Evolutionary conservation across 371 early-diverging fungal species (phyloP), one percentile per base, ranked within the genome.

Genomic region (Mucor circinelloides): DNA sequence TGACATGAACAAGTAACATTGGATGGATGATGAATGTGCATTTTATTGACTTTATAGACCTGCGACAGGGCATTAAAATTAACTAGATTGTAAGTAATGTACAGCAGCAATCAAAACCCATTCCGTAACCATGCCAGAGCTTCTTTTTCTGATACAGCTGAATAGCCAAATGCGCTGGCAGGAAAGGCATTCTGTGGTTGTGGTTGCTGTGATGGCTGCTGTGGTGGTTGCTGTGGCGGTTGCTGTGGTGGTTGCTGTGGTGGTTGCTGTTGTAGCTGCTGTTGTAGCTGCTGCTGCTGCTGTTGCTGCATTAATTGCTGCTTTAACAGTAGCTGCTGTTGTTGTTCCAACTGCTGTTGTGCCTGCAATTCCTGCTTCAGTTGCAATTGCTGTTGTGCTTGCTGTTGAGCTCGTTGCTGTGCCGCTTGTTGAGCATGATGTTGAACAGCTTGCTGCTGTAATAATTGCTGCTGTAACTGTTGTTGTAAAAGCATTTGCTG

Each of bases 51-150:
- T 7, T 10, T 36, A 40, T 17, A 17, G 34, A 32, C 9, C 3
- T 6, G 30, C 30, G 2, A 30, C 6, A 17, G 40, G 38, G 15
- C 17, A 40, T 40, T 40, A 40, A 0, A 36, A 36, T 1, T 13
- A 36, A 36, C 13, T 0, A n/a, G n/a, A n/a, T n/a, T n/a, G n/a
- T n/a, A n/a, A n/a, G n/a, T n/a, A n/a, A n/a, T n/a, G n/a, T n/a
- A n/a, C n/a, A n/a, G n/a, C n/a, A n/a, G n/a, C 40, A 40, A 44
- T 69, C 50, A 72, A 54, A 72, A 59, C 2, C 73, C 69, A 58
- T 72, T 64, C 52, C 67, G 63, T 50, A 80, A 32, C 80, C 80
- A 80, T 17, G 67, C 69, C 21, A 80, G 75, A 4, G 80, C 80
- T 32, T 80, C 80, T 68, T 77, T 70, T 44, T 80, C 80, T 13